Evolutionary conservation across 331 rosid genomes (phyloP).

Genomic region (Arachis monticola): DNA sequence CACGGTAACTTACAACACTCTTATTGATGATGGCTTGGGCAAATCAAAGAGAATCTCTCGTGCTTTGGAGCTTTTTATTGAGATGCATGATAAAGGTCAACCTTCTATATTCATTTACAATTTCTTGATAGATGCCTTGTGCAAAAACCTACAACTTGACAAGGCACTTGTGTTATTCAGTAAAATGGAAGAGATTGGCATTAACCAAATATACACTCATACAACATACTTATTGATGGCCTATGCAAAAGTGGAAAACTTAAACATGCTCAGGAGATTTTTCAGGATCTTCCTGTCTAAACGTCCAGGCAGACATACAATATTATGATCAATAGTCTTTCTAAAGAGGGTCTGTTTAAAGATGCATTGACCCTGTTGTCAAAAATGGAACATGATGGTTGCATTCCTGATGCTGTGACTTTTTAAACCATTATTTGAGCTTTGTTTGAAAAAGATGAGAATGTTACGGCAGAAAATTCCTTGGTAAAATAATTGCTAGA

Average conservation of each 20-base stretch:
- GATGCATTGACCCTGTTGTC: neutral
- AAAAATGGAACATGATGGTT: conserved; percentile 14
- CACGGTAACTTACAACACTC: no score
- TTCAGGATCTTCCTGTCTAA: neutral
- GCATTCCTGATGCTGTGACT: neutral
- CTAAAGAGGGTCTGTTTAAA: neutral
- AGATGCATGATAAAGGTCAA: no score
- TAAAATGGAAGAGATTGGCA: neutral
- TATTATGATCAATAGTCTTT: neutral
- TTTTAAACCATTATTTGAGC: neutral
- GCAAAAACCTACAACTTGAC: neutral
- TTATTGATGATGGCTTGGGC: no score
- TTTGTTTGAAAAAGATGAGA: neutral
- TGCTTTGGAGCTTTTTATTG: no score
- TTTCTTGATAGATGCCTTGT: neutral
- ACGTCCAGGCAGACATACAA: neutral
- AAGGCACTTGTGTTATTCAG: neutral
- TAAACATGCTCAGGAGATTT: neutral
- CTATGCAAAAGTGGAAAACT: conserved; percentile 18
- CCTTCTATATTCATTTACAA: neutral
- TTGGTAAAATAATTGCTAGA: conserved; percentile 10
- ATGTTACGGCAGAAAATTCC: neutral
- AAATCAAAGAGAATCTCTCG: no score
- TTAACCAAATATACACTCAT: neutral
- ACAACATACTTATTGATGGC: conserved; percentile 7